phyloP scores from a whole-genome alignment of 2,329 filamentous ascomycete genomes.

The Raffaelea deltoideospora region DNA sequence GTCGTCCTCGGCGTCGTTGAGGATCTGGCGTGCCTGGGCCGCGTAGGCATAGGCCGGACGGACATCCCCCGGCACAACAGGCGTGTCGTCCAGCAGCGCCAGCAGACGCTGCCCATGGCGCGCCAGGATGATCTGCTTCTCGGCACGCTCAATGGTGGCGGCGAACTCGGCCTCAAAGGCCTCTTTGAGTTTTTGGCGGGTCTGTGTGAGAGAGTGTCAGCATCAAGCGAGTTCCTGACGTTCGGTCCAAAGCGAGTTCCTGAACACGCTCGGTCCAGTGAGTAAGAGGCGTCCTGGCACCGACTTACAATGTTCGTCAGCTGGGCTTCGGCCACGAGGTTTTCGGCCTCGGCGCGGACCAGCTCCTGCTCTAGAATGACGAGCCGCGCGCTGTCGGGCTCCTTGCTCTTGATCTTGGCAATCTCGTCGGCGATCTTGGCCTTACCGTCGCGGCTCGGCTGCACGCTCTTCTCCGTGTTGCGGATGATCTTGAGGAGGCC shows the following conservation, averaged over 20 bases:
- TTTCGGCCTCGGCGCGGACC: slow-evolving; percentile 89
- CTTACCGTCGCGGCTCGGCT: slow-evolving; percentile 79
- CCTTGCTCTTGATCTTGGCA: slow-evolving; percentile 78
- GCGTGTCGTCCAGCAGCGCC: slow-evolving; percentile 74
- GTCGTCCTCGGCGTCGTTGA: slow-evolving; percentile 86
- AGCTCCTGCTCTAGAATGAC: slow-evolving; percentile 89
- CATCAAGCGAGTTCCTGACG: no score
- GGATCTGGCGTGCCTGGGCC: slow-evolving; percentile 61
- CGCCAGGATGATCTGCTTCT: slow-evolving; percentile 92
- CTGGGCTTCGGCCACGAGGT: slow-evolving; percentile 89
- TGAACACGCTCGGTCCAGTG: no score
- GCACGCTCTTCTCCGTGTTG: slow-evolving; percentile 89
- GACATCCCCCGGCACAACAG: slow-evolving; percentile 73
- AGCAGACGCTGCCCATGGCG: slow-evolving; percentile 78
- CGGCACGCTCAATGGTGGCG: slow-evolving; percentile 85
- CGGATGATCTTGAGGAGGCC: slow-evolving; percentile 76
- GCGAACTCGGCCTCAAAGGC: slow-evolving; percentile 80
- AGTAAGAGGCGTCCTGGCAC: no score
- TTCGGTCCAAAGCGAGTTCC: no score
- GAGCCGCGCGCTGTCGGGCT: slow-evolving; percentile 69
- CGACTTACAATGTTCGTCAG: slow-evolving; percentile 74
- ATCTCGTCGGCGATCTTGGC: slow-evolving; percentile 87
- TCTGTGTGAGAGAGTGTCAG: slow-evolving; percentile 41
- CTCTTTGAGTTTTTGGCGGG: slow-evolving; percentile 90
- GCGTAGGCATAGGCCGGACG: slow-evolving; percentile 52